These are phyloP conservation scores for Fusarium albosuccineum DNA, from an alignment of 2,329 filamentous ascomycete species.

Conservation along the genomic window DNA sequence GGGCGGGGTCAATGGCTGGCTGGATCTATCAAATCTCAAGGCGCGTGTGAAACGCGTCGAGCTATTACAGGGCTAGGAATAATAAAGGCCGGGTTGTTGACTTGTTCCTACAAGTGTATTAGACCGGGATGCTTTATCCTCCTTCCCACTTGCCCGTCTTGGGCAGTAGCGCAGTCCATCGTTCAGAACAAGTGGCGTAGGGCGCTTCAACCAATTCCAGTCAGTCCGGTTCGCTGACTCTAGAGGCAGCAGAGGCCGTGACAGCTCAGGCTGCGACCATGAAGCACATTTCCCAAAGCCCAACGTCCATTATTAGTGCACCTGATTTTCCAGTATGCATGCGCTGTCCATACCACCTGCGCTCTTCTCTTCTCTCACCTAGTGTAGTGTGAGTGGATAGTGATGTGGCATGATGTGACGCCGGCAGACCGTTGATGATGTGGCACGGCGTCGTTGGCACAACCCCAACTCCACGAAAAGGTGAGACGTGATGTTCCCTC, in stretches of 20 bases:
- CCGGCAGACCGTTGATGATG: slow-evolving; percentile 35
- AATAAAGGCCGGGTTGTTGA: slow-evolving; percentile 31
- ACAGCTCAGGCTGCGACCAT: slow-evolving; percentile 14
- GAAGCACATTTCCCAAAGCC: slow-evolving; percentile 3
- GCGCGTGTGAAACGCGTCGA: slow-evolving; percentile 35
- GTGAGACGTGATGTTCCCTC: slow-evolving; percentile 23
- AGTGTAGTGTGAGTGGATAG: slow-evolving; percentile 15
- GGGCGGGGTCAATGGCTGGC: slow-evolving; percentile 20
- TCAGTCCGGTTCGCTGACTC: not conserved
- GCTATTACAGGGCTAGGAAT: not conserved
- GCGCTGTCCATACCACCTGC: slow-evolving; percentile 23
- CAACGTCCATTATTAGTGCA: not conserved
- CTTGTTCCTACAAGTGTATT: slow-evolving; percentile 31
- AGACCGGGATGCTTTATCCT: slow-evolving; percentile 18
- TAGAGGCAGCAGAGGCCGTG: not conserved
- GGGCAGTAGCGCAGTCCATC: slow-evolving; percentile 23
- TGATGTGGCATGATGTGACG: slow-evolving; percentile 34
- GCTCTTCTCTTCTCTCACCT: not conserved
- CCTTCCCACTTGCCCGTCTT: slow-evolving; percentile 19
- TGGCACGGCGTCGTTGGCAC: slow-evolving; percentile 42
- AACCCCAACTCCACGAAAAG: slow-evolving; percentile 10
- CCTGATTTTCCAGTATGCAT: slow-evolving; percentile 10
- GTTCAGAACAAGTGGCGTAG: slow-evolving; percentile 20
- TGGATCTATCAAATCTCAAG: slow-evolving; percentile 30
- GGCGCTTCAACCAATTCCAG: slow-evolving; percentile 40